phyloP scores from a whole-genome alignment of 208 protist genomes.

The Dictyostelium gargantuum region DNA sequence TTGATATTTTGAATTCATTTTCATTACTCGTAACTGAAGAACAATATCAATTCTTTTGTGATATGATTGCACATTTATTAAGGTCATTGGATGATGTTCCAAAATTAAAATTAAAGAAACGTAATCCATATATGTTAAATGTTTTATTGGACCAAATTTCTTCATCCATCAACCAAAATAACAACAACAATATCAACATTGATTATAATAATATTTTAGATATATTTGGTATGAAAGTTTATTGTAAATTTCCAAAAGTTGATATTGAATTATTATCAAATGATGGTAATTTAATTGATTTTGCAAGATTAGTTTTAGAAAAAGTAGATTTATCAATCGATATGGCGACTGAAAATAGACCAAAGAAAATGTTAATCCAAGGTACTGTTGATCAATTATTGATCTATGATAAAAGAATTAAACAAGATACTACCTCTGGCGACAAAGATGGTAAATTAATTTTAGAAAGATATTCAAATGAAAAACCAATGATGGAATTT shows the following conservation, averaged over 20 bases:
- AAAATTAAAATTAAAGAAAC: slow-evolving; percentile 4
- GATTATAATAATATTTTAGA: background rate
- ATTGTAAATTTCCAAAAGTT: background rate
- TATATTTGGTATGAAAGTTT: slow-evolving; percentile 16
- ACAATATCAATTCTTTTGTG: slow-evolving; percentile 12
- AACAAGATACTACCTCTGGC: no score
- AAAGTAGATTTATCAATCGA: background rate
- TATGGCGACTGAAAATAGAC: slow-evolving; percentile 9
- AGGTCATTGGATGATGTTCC: slow-evolving; percentile 7
- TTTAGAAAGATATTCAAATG: background rate
- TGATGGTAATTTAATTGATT: background rate
- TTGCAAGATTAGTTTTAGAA: background rate
- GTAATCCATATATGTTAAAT: background rate
- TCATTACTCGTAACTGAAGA: background rate
- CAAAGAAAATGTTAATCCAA: slow-evolving; percentile 35
- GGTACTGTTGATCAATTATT: background rate
- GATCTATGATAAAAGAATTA: background rate
- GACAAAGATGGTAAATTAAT: background rate
- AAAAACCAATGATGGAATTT: slow-evolving; percentile 30
- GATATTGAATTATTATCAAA: background rate
- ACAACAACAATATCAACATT: background rate
- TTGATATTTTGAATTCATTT: background rate
- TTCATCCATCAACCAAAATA: background rate
- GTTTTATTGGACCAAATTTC: background rate
- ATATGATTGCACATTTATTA: slow-evolving; percentile 33